Conservation (phyloP, 2,329 filamentous ascomycete species). For the Xylaria sp. region DNA sequence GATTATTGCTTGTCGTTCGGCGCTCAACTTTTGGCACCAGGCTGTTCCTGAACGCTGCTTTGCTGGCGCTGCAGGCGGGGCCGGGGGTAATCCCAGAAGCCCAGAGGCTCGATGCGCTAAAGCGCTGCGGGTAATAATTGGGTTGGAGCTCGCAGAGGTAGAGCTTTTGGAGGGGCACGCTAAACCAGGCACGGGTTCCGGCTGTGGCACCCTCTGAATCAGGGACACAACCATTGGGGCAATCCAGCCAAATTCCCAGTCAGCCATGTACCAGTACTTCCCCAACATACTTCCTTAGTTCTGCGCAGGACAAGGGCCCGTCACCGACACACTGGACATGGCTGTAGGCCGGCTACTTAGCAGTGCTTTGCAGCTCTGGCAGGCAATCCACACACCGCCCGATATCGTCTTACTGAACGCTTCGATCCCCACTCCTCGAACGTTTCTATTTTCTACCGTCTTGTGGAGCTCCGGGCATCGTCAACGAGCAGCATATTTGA, state of each 20-base stretch:
- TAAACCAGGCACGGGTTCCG: conserved; percentile 43
- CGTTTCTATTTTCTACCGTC: conserved; percentile 30
- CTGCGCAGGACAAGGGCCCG: conserved; percentile 4
- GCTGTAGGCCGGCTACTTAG: conserved; percentile 4
- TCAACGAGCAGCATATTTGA: conserved; percentile 27
- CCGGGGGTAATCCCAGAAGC: conserved; percentile 3
- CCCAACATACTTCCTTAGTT: conserved; percentile 44
- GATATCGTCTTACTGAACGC: conserved; percentile 33
- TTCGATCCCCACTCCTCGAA: conserved; percentile 22
- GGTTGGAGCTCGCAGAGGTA: conserved; percentile 33
- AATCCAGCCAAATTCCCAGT: conserved; percentile 5
- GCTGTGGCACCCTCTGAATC: conserved; percentile 33
- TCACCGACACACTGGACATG: conserved; percentile 38
- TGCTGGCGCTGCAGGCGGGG: conserved; percentile 35
- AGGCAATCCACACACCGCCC: conserved; percentile 34
- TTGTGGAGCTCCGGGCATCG: conserved; percentile 21
- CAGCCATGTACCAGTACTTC: conserved; percentile 46
- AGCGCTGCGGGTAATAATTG: conserved; percentile 42
- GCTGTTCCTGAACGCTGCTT: conserved; percentile 32
- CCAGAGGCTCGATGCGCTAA: conserved; percentile 27
- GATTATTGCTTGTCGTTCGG: conserved; percentile 25
- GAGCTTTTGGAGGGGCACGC: conserved; percentile 42
- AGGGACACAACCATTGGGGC: conserved; percentile 48
- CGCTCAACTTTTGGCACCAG: conserved; percentile 37
- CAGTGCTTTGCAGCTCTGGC: conserved; percentile 16